phyloP scores from a whole-genome alignment of 208 protist genomes.

The Lotmaria passim region DNA sequence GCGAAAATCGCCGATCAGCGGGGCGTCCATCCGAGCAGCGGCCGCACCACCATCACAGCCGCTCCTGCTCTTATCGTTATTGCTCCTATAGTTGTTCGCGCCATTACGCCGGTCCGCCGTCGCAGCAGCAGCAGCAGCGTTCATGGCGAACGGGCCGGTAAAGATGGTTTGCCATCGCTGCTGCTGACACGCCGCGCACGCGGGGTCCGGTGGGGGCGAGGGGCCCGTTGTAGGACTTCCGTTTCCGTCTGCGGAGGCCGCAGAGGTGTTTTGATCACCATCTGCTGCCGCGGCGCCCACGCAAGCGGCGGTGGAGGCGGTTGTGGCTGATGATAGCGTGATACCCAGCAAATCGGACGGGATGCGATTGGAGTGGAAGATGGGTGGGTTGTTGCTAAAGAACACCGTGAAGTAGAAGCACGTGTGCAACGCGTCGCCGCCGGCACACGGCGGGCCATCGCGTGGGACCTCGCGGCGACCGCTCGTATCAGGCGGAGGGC shows the following conservation, averaged over 20 bases:
- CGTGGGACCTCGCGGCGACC: neutral
- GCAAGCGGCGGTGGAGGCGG: neutral
- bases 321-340: neutral
- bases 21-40: neutral
- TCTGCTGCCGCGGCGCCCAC: neutral
- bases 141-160: slow-evolving; percentile 9
- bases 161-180: slow-evolving; percentile 23
- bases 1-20: slow-evolving; percentile 47
- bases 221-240: slow-evolving; percentile 7
- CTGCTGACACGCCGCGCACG: slow-evolving; percentile 21
- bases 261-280: neutral
- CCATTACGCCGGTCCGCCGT: no score
- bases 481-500: neutral
- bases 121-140: no score
- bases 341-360: slow-evolving; percentile 29
- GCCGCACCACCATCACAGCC: neutral
- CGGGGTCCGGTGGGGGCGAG: neutral
- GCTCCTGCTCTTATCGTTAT: neutral
- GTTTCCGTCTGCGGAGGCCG: neutral
- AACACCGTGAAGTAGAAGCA: slow-evolving; percentile 84
- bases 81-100: no score
- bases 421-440: slow-evolving; percentile 20
- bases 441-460: neutral
- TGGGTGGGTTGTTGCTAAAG: slow-evolving; percentile 64
- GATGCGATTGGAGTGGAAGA: slow-evolving; percentile 83